Base-by-base conservation (phyloP, 208 protist genomes). In the Borovskyia barvae region DNA sequence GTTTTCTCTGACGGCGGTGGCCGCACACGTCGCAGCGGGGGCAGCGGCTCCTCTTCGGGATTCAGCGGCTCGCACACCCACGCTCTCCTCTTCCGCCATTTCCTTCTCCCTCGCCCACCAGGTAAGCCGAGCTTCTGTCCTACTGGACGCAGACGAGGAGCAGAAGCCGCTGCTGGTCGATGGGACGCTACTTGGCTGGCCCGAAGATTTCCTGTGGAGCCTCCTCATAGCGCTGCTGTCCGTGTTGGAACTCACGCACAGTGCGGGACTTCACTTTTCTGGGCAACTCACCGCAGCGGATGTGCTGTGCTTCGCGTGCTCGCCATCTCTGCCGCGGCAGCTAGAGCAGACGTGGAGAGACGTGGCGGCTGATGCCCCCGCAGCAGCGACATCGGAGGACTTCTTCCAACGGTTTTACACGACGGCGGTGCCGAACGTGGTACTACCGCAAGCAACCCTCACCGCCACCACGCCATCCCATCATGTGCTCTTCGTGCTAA, bases 191-290 rank as follows among this genome's bases (percentile, higher is more conserved):
- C 50, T 70, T n/a, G 54, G 56, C 35, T 94, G 88, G 85, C 73
- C 70, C 8, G 85, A 94, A 53, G 85, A 90, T 45, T 40, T 90
- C 49, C 47, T 92, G 42, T 94, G 88, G 85, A 76, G 75, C 22
- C 56, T 94, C 47, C 51, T 94, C 14, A 63, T 66, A 28, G 72
- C 74, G 3, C 52, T 94, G 6, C 57, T 94, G 2, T 85, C 85
- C 6, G 73, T 49, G 20, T 55, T 91, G 3, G 82, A 82, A 3
- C 69, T 91, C 5, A 63, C 77, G 26, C 88, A 94, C 63, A 60
- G 60, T 4, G 56, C 63, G 11, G 85, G 85, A 0, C 67, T 88
- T 37, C 80, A 90, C 61, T 94, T 77, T 58, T 50, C 60, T 19
- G 88, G 87, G 19, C 55, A 85, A 33, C 42, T 94, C 9, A 73